Conservation (phyloP, 306 rosid genomes). For the Pyrus betulifolia region DNA sequence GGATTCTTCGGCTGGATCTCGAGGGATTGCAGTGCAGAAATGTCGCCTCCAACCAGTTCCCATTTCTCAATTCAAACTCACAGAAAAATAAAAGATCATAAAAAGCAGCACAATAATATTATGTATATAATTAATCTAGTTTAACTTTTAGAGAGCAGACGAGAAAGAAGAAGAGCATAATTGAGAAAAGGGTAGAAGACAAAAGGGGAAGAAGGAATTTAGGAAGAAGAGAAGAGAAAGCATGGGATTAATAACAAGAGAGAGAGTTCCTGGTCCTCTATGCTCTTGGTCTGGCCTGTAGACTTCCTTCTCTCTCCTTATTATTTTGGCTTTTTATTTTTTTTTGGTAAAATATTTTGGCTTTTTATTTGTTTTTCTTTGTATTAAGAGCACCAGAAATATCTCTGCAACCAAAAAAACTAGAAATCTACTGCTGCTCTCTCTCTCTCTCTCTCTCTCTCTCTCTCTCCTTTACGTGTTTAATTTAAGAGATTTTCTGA, state of each 20-base stretch:
- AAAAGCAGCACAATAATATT: not conserved
- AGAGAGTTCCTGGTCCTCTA: not conserved
- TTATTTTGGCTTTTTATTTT: not conserved
- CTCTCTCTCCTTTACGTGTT: not conserved
- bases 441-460: no score
- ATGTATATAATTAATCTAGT: not conserved
- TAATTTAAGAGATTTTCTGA: not conserved
- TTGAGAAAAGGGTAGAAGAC: constrained; percentile 22
- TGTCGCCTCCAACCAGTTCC: constrained; percentile 97
- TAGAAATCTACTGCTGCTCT: constrained; percentile 7
- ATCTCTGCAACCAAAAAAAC: not conserved
- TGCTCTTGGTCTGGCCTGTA: no score
- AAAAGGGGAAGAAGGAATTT: constrained; percentile 30
- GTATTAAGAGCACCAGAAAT: not conserved
- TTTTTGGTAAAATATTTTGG: not conserved
- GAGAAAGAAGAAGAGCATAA: constrained; percentile 9
- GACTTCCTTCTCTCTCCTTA: not conserved
- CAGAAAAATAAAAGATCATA: not conserved
- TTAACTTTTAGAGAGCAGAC: not conserved
- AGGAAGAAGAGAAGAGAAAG: constrained; percentile 3
- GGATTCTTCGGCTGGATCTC: constrained; percentile 52
- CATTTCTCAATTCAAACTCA: constrained; percentile 31
- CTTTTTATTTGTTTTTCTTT: not conserved
- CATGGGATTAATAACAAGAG: constrained; percentile 29
- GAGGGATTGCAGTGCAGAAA: constrained; percentile 57